Evolutionary conservation across 2,329 filamentous ascomycete species (phyloP).

Genomic region (Ambrosiella beaveri): DNA sequence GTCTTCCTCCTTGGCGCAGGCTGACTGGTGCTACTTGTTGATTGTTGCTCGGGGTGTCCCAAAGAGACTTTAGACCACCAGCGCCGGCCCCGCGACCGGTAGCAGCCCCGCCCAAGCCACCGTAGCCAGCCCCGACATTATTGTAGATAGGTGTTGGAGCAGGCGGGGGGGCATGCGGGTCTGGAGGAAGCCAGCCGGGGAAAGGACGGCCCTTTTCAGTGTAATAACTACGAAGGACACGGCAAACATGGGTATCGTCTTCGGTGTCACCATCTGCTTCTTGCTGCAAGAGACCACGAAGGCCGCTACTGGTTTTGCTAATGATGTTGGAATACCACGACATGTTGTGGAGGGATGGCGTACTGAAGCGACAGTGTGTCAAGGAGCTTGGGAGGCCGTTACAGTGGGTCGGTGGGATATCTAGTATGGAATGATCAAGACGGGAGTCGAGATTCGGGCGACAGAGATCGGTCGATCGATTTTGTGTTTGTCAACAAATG

Average conservation of each 20-base stretch:
- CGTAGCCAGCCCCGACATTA: conserved; percentile 37
- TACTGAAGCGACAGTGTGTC: no score
- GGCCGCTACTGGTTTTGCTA: conserved; percentile 46
- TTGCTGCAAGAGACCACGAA: conserved; percentile 51
- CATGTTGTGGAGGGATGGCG: conserved; percentile 29
- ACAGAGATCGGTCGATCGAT: no score
- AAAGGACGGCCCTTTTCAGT: conserved; percentile 67
- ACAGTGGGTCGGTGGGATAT: no score
- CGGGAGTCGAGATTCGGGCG: no score
- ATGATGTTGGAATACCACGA: conserved; percentile 65
- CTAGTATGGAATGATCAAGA: no score
- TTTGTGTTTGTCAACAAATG: no score
- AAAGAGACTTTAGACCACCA: conserved; percentile 36
- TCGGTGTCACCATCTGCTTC: conserved; percentile 57
- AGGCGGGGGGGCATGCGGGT: conserved; percentile 51
- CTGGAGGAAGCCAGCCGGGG: conserved; percentile 74
- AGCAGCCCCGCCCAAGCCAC: conserved; percentile 24
- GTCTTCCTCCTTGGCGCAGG: conserved; percentile 20
- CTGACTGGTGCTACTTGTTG: conserved; percentile 22
- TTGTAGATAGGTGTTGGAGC: conserved; percentile 36
- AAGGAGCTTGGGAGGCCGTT: no score
- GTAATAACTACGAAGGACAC: conserved; percentile 86
- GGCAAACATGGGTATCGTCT: conserved; percentile 88
- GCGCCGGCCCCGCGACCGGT: conserved; percentile 14
- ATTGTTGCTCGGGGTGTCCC: conserved; percentile 29